Evolutionary conservation across 805 yeast genomes (phyloP).

Genomic region (Metschnikowia amazonensis): DNA sequence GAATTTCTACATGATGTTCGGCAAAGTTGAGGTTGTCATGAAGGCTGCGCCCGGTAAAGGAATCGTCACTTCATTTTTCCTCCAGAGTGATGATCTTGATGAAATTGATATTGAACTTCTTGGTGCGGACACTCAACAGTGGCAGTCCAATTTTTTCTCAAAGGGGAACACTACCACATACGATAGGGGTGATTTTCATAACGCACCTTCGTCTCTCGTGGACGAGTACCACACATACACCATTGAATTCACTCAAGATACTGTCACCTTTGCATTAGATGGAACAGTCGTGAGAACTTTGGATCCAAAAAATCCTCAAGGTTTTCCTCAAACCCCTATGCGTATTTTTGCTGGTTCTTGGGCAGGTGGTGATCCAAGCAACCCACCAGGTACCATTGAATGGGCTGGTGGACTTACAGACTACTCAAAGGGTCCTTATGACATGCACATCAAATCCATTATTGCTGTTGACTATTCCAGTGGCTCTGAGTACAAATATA

Average conservation of each 20-base stretch:
- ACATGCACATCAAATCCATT: conserved; percentile 21
- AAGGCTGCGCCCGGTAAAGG: conserved; percentile 78
- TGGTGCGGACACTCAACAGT: conserved; percentile 72
- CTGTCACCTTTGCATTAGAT: conserved; percentile 68
- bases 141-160: conserved; percentile 76
- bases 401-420: conserved; percentile 27
- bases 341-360: conserved; percentile 36
- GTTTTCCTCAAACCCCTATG: conserved; percentile 94
- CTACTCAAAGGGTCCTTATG: conserved; percentile 22
- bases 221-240: conserved; percentile 69
- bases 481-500: conserved; percentile 40
- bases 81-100: conserved; percentile 81
- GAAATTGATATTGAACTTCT: conserved; percentile 88
- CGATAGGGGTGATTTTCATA: conserved; percentile 74
- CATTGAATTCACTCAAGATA: conserved; percentile 74
- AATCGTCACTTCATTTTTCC: conserved; percentile 72
- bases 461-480: conserved; percentile 44
- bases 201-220: conserved; percentile 51
- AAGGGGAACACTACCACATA: conserved; percentile 76
- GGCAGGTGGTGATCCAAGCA: conserved; percentile 47
- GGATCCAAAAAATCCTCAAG: conserved; percentile 47
- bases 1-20: conserved; percentile 83
- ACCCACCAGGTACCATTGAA: conserved; percentile 22
- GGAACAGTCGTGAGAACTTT: conserved; percentile 67
- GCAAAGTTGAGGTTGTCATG: conserved; percentile 68